Conservation (phyloP, 2,329 filamentous ascomycete genomes). For the Aspergillus oerlinghausenensis region DNA sequence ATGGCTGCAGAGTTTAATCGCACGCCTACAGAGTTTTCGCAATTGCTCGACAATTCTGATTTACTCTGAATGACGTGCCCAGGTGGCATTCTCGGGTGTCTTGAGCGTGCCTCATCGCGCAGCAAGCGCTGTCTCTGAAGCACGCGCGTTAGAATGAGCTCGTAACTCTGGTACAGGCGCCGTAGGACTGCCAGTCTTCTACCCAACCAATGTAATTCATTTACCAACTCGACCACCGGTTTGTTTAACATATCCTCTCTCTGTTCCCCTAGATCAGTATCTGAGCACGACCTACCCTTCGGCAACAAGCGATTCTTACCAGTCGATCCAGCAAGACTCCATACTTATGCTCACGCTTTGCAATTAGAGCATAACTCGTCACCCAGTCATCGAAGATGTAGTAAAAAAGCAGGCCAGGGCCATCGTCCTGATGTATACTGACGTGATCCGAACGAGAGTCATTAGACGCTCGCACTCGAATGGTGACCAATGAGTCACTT, state of each 20-base stretch:
- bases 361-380: conserved; percentile 57
- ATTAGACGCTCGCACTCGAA: conserved; percentile 38
- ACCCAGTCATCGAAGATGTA: conserved; percentile 66
- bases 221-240: conserved; percentile 43
- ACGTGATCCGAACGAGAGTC: conserved; percentile 28
- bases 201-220: conserved; percentile 55
- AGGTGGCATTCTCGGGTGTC: conserved; percentile 14
- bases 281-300: neutral
- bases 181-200: conserved; percentile 58
- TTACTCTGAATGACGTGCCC: conserved; percentile 22
- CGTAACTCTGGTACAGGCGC: conserved; percentile 59
- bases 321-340: conserved; percentile 47
- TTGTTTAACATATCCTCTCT: conserved; percentile 53
- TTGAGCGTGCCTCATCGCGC: conserved; percentile 30
- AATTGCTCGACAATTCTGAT: conserved; percentile 14
- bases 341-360: conserved; percentile 52
- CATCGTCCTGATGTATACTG: conserved; percentile 44
- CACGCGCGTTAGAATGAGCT: conserved; percentile 58
- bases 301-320: conserved; percentile 29
- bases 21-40: conserved; percentile 34
- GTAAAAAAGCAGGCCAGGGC: conserved; percentile 60
- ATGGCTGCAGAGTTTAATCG: conserved; percentile 46
- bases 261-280: conserved; percentile 24
- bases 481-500: conserved; percentile 47
- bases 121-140: conserved; percentile 47